Base-by-base conservation (phyloP, 805 yeast genomes). In the Wickerhamiella sergipiensis region DNA sequence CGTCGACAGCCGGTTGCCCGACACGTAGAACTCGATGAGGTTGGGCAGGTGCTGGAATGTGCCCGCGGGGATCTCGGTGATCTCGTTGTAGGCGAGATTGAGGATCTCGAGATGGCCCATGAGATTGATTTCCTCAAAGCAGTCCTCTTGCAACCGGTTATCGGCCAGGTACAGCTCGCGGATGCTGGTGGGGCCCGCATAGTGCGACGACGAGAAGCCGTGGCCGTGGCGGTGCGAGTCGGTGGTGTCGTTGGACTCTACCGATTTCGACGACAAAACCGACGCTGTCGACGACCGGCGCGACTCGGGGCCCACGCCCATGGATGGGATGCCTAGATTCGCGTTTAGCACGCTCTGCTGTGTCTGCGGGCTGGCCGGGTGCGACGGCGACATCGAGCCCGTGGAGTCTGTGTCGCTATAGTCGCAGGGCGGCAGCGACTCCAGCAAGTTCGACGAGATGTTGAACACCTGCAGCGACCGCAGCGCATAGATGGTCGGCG, bases 31-130 rank as follows among this genome's bases (percentile, higher is more conserved):
- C 55, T 79, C 85, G 6, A 74, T 74, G 54, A 92, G 67, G 31
- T 71, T 69, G 1, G 72, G 67, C 53, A 85, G 68, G 44, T 81
- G 73, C 29, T 77, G 66, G 12, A 85, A 62, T 2, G 80, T 78
- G n/a, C 95, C 86, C 18, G 71, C 66, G 0, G 96, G 94, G 24
- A 90, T 77, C 58, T 90, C 97, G 36, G 82, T 68, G 31, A 92
- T 66, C 55, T 81, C 89, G 61, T 92, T 92, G 65, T 90, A 90
- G 0, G 95, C 79, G 50, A 92, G 64, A 59, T 90, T 88, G 57
- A 92, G 70, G 1, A 74, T 64, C 52, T 75, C 76, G 55, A 92
- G 66, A 47, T 80, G 76, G 1, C 69, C 62, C 55, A 85, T 74
- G 46, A 74, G 67, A 6, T 85, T 75, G 31, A 92, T 69, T 3